Evolutionary conservation across 768 basidiomycete species (phyloP), one percentile per base, ranked within the genome.

Genomic region (Chalciporus piperatus): DNA sequence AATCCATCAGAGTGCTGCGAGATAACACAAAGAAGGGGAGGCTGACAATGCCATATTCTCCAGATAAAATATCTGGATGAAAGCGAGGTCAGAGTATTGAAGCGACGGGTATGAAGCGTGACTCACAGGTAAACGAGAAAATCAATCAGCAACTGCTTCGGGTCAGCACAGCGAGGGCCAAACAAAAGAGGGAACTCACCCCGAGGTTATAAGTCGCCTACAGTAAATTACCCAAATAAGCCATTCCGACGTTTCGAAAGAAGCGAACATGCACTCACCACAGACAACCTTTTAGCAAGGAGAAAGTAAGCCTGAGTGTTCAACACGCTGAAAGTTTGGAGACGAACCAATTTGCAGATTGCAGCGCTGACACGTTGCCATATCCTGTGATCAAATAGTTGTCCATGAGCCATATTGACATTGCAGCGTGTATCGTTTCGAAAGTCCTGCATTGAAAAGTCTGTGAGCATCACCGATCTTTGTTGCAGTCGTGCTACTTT

Each of bases 11-110:
- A 48, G 10, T 9, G 2, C 19, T 6, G 10, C 7, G 8, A 32
- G 20, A 37, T 6, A 44, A 47, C 4, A 4, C 7, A 25, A 2
- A 39, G 22, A 45, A 13, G 3, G 37, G 12, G 41, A 17, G 27
- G 56, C 63, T 48, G 39, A 66, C 64, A 66, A 39, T 56, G 11
- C 65, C 65, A 66, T 60, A 66, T 55, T 6, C 64, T 53, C 64
- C 64, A 66, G 5, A 63, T 67, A 45, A 66, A 66, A 50, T 66
- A 66, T 1, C 64, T 66, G 37, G 4, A 2, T 16, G 19, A 23
- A 45, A n/a, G 6, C 16, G 17, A 25, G 33, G 17, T 48, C 1
- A 45, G 40, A 10, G n/a, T 14, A 14, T 19, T 1, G 4, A 6
- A n/a, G 16, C n/a, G 20, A 23, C 12, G 16, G 7, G 25, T 30